phyloP scores from a whole-genome alignment of 495 filamentous ascomycete genomes.

The Aspergillus incahuasiensis region DNA sequence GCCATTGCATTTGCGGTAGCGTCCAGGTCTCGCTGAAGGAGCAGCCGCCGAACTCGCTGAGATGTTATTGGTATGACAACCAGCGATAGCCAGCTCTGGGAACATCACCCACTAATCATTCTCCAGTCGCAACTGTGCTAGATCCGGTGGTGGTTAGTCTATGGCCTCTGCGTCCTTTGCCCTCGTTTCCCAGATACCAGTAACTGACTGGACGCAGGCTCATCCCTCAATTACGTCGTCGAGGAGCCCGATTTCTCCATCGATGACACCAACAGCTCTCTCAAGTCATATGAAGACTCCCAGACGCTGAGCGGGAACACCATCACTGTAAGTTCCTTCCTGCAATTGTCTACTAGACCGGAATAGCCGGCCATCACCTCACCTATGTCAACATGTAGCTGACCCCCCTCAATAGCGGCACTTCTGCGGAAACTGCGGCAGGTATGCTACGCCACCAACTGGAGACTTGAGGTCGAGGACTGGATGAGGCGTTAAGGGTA shows the following conservation, averaged over 20 bases:
- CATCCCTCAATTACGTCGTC: slow-evolving; percentile 2
- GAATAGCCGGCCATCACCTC: neutral
- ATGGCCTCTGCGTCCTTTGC: neutral
- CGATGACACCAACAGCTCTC: neutral
- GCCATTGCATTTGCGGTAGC: neutral
- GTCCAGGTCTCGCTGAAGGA: neutral
- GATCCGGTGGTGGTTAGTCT: slow-evolving; percentile 1
- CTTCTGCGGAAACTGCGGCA: slow-evolving; percentile 5
- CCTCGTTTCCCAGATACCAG: neutral
- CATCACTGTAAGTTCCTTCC: neutral
- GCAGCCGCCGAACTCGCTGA: neutral
- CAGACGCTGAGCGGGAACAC: neutral
- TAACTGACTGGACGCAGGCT: neutral
- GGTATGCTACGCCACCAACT: neutral
- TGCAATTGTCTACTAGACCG: neutral
- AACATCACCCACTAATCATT: no score
- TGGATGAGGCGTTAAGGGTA: no score
- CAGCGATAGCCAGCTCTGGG: no score
- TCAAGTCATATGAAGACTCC: neutral
- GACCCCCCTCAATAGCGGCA: no score
- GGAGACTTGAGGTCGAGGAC: no score
- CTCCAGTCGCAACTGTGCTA: neutral
- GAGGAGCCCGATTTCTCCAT: neutral
- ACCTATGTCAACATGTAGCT: no score
- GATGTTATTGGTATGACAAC: slow-evolving; percentile 6